Conservation (phyloP, 169 alveolate species). For the Cryptosporidium xiaoi region DNA sequence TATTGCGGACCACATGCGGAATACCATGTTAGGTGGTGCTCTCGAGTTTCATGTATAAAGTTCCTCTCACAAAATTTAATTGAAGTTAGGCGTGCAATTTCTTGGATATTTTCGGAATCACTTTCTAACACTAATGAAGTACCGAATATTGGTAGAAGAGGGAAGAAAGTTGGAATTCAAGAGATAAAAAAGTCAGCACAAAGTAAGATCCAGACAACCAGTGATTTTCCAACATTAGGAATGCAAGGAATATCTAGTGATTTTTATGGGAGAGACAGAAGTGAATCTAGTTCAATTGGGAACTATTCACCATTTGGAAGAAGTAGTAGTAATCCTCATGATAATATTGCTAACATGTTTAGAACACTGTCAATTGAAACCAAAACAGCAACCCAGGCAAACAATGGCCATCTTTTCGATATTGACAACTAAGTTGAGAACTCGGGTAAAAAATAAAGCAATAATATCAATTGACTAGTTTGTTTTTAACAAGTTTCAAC, state of each 20-base stretch:
- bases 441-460: too few relatives aligned
- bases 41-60: slow-evolving; percentile 53
- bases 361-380: slow-evolving; percentile 62
- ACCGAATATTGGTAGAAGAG: slow-evolving; percentile 51
- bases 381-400: slow-evolving; percentile 41
- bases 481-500: too few relatives aligned
- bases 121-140: slow-evolving; percentile 9
- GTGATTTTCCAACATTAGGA: slow-evolving; percentile 48
- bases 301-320: slow-evolving; percentile 58
- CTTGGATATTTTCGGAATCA: slow-evolving; percentile 71
- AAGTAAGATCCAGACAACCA: neutral
- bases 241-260: neutral
- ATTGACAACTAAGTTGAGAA: slow-evolving; percentile 6
- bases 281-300: slow-evolving; percentile 21
- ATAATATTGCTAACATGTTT: slow-evolving; percentile 55
- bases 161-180: slow-evolving; percentile 45
- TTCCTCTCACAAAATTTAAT: slow-evolving; percentile 64
- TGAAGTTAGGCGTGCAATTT: slow-evolving; percentile 73
- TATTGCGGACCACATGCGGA: slow-evolving; percentile 74
- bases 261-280: too few relatives aligned
- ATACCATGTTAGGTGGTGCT: slow-evolving; percentile 71
- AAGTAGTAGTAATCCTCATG: slow-evolving; percentile 58
- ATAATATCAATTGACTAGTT: too few relatives aligned
- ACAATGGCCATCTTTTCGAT: slow-evolving; percentile 47
- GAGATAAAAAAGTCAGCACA: slow-evolving; percentile 23